Conservation (phyloP, 2,329 filamentous ascomycete genomes). For the Fusarium hainanense region DNA sequence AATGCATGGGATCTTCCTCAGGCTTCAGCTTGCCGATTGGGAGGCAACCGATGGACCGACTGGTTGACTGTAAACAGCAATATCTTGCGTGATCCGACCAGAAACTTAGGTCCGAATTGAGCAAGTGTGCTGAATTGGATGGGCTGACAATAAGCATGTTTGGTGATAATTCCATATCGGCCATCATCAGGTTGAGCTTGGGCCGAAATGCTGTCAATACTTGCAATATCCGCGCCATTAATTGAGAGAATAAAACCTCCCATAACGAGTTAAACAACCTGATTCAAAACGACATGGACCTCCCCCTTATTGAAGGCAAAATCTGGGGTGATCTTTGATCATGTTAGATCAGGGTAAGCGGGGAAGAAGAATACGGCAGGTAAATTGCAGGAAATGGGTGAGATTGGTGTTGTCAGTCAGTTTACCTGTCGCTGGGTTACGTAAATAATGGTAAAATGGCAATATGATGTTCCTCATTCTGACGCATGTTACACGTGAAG, state of each 20-base stretch:
- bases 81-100: not conserved
- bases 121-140: not conserved
- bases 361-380: not conserved
- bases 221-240: not conserved
- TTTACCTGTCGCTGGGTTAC: not conserved
- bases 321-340: not conserved
- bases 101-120: not conserved
- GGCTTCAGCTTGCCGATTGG: too few relatives aligned
- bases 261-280: not conserved
- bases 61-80: not conserved
- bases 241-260: not conserved
- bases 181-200: not conserved
- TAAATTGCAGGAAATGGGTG: not conserved
- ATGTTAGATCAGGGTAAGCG: not conserved
- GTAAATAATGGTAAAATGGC: not conserved
- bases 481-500: not conserved
- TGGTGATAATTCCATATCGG: not conserved
- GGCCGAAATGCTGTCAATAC: not conserved
- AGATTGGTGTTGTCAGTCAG: not conserved
- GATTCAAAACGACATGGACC: not conserved
- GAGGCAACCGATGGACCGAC: not conserved
- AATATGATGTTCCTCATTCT: not conserved
- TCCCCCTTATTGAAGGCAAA: not conserved
- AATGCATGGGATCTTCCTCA: too few relatives aligned
- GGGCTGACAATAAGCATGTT: not conserved